Base-by-base conservation (phyloP, 768 basidiomycete genomes). In the Termitomyces heimii region DNA sequence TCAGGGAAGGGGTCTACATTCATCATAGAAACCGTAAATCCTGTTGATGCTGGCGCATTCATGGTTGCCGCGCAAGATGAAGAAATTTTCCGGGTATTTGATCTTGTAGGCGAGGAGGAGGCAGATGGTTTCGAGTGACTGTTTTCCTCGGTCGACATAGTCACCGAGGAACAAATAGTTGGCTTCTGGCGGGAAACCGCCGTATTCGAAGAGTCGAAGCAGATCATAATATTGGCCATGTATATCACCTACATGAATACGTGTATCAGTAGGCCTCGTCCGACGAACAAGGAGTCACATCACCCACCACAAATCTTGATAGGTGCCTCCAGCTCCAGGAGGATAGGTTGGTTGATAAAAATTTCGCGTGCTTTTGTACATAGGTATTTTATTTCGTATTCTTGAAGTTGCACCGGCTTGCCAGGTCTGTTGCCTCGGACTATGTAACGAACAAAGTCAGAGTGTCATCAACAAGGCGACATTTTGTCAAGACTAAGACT, bases 81-180 rank as follows among this genome's bases (percentile, higher is more conserved):
- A 99, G 79, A 99, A 99, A 81, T 99, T 99, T 84, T 99, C 96
- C 53, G 96, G 96, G 80, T 98, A 99, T 82, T 98, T 99, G 82
- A 96, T 96, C 84, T 99, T 99, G 89, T 99, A 99, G 46, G 96
- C 95, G 64, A 99, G 86, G 58, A 99, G 82, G 46, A 99, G 86
- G 71, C 96, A 98, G 71, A 99, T 99, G n/a, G 96, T 99, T 78
- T 99, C 96, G 67, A 99, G 83, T 47, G 91, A 94, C 74, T 99
- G 96, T 75, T 99, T 99, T 66, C 96, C 96, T 71, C 96, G 88
- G 77, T 99, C 96, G 68, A 99, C 96, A 70, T 99, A 99, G 77
- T 99, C 96, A 61, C 96, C 96, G 53, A 99, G 86, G 84, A 99
- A 99, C 65, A 99, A 89, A 77, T 99, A 99, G 77, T 99, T 99